Evolutionary conservation across 1,139 yeast species (phyloP).

Genomic region (Petasospora fabianii): DNA sequence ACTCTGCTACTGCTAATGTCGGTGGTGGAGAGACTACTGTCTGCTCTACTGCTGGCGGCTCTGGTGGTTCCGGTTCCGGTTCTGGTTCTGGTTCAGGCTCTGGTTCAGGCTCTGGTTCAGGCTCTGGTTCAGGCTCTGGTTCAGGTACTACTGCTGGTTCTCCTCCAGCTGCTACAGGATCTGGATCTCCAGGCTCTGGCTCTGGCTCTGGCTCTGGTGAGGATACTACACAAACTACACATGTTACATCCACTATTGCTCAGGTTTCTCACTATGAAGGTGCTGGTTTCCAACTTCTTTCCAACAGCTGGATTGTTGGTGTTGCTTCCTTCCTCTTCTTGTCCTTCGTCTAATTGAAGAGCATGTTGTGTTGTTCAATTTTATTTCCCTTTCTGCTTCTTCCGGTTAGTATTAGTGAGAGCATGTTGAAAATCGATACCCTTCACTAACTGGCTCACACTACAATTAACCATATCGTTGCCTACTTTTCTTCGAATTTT

Average conservation of each 20-base stretch:
- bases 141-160: not conserved
- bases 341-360: not conserved
- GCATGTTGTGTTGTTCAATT: not conserved
- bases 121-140: not conserved
- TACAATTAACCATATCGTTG: no score
- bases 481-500: no score
- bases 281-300: slow-evolving; percentile 2
- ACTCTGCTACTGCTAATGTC: slow-evolving; percentile 25
- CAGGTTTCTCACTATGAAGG: slow-evolving; percentile 7
- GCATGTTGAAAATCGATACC: no score
- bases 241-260: not conserved
- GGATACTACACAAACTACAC: not conserved
- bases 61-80: slow-evolving; percentile 1
- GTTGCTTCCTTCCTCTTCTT: not conserved
- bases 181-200: slow-evolving; percentile 1
- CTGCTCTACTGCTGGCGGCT: not conserved
- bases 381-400: no score
- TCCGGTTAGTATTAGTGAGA: no score
- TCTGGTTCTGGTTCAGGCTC: slow-evolving; percentile 10
- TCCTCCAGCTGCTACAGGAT: slow-evolving; percentile 1
- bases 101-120: slow-evolving; percentile 2
- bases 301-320: slow-evolving; percentile 4
- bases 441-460: no score
- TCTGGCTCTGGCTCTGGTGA: slow-evolving; percentile 2
- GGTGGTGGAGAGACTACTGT: not conserved